A percentile compares a stretch with the other conserved stretches of the same genome.
phyloP scores from a whole-genome alignment of 352 stramenopile genomes.

The Blastocystis hominis region DNA sequence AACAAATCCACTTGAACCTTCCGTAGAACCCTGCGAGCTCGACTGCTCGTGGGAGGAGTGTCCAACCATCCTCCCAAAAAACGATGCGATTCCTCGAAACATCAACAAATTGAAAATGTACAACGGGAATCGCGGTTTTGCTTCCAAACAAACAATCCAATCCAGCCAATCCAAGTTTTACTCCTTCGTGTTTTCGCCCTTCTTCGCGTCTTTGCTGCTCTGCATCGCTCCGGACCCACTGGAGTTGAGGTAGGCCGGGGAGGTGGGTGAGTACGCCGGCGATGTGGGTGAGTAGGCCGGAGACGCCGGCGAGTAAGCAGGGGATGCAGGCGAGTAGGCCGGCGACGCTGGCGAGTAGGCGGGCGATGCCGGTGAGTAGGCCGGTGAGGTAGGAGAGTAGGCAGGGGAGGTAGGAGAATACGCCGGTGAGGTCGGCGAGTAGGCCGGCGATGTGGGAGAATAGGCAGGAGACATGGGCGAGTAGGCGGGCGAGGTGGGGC shows the following conservation, averaged over 20 bases:
- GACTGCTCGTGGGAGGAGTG: neutral
- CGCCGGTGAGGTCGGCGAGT: slow-evolving; percentile 66
- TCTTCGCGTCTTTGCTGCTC: slow-evolving; percentile 63
- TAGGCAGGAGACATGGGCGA: slow-evolving; percentile 69
- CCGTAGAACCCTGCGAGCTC: neutral
- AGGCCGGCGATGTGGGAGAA: slow-evolving; percentile 70
- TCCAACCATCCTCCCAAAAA: slow-evolving; percentile 5
- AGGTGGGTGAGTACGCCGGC: slow-evolving; percentile 77
- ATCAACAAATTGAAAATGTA: neutral
- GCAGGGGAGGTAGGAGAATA: slow-evolving; percentile 65
- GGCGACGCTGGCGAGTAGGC: slow-evolving; percentile 69
- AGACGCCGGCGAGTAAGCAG: slow-evolving; percentile 70
- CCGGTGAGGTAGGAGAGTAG: slow-evolving; percentile 17
- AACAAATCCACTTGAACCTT: neutral
- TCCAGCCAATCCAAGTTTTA: slow-evolving; percentile 59
- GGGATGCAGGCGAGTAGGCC: slow-evolving; percentile 63
- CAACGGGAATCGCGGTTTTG: neutral
- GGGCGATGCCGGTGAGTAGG: slow-evolving; percentile 68
- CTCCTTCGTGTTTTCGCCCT: slow-evolving; percentile 63
- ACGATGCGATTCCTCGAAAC: slow-evolving; percentile 31
- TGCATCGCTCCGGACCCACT: neutral
- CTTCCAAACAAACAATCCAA: neutral
- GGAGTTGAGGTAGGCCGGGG: slow-evolving; percentile 66
- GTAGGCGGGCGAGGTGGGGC: neutral
- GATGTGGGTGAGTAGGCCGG: slow-evolving; percentile 75